Base-by-base conservation (phyloP, 1,139 yeast genomes). In the Candida tropicalis region DNA sequence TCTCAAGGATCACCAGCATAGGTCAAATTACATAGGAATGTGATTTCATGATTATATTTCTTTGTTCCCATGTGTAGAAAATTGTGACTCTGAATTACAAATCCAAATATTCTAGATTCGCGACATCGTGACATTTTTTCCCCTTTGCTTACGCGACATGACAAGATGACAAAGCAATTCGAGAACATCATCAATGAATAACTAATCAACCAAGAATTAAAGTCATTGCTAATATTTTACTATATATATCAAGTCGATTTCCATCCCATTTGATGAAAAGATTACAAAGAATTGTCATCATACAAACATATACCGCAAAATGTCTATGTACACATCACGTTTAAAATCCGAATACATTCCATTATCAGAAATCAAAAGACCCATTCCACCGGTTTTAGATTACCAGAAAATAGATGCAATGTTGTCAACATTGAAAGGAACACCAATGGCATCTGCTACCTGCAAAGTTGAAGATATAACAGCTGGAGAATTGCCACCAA, bases 301-400 rank as follows among this genome's bases (percentile, higher is more conserved):
- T 23, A 39, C 15, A 36, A 36, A 29, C 11, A 26, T 3, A 13
- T 11, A 24, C 6, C 23, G 23, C 6, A 18, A 29, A 9, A 70
- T 70, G 76, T 70, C 75, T 4, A 47, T 70, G 37, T 75, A 70
- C 57, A 60, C 75, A 16, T 47, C 65, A 5, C 55, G 54, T n/a
- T 49, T 73, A 17, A 76, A 73, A 46, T 70, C 79, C 10, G 76
- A 79, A 25, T 78, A 74, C 46, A 71, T 87, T 8, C 93, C 95
- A 2, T 68, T 87, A 24, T 63, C 70, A 5, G 75, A 81, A 48
- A 87, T 88, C 48, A 73, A 79, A 44, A 70, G 96, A 50, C 96
- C 96, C 3, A 87, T 87, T 24, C 86, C 89, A 27, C 96, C 96
- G 0, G 95, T 86, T 1, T 66, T 87, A 18, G 95, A 87, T 57